Conservation (phyloP, 257 asterid species). For the Przewalskia tangutica region DNA sequence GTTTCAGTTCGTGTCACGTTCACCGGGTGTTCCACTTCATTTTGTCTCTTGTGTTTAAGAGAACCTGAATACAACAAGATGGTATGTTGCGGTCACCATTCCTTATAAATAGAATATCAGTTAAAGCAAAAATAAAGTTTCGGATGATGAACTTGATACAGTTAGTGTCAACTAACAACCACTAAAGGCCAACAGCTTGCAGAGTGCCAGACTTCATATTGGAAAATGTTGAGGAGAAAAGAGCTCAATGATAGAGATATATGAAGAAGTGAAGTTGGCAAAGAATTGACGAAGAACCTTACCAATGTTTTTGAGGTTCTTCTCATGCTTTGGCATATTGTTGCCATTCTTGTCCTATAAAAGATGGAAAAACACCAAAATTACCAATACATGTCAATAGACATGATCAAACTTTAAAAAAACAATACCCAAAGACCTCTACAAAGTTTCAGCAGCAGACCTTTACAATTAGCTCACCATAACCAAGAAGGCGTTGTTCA, state of each 20-base stretch:
- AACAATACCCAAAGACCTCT: background rate
- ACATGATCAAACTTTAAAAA: background rate
- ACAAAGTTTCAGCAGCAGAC: conserved; percentile 11
- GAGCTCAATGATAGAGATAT: background rate
- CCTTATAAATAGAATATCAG: background rate
- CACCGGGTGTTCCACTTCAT: conserved; percentile 50
- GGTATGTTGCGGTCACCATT: background rate
- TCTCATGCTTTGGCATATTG: conserved; percentile 59
- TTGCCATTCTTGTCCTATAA: conserved; percentile 56
- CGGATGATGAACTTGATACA: background rate
- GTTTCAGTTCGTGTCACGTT: conserved; percentile 61
- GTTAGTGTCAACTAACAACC: background rate
- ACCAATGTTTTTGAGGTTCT: conserved; percentile 71
- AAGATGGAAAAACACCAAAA: conserved; percentile 6
- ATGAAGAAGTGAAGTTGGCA: background rate
- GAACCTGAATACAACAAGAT: conserved; percentile 37
- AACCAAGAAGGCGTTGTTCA: conserved; percentile 43
- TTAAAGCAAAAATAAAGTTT: background rate
- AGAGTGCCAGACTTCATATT: background rate
- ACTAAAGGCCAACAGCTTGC: background rate
- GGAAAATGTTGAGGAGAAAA: background rate
- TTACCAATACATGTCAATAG: background rate
- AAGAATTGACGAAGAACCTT: conserved; percentile 12
- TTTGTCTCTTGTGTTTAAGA: conserved; percentile 78
- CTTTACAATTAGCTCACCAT: conserved; percentile 28